phyloP scores from a whole-genome alignment of 2,329 filamentous ascomycete genomes.

The Elsinoe necatrix region DNA sequence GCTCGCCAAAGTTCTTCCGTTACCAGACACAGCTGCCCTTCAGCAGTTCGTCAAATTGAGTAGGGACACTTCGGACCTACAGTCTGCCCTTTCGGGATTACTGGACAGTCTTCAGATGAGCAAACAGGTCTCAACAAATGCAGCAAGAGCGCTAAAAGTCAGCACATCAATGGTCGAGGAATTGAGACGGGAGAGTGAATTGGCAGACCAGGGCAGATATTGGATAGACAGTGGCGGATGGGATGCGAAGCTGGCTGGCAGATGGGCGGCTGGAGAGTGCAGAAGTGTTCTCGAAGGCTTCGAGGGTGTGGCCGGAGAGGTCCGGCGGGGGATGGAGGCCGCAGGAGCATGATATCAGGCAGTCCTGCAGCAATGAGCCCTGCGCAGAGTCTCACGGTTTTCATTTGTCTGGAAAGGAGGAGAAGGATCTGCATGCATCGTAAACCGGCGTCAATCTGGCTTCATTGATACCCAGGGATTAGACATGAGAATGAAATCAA shows the following conservation, averaged over 20 bases:
- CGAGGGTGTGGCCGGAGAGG: constrained; percentile 54
- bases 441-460: background rate
- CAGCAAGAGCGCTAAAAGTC: constrained; percentile 67
- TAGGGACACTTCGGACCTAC: constrained; percentile 57
- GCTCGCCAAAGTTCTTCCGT: constrained; percentile 59
- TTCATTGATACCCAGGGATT: constrained; percentile 12
- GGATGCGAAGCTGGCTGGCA: constrained; percentile 63
- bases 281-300: constrained; percentile 85
- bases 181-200: constrained; percentile 72
- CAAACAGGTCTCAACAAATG: constrained; percentile 75
- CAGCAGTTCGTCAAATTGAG: constrained; percentile 61
- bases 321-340: constrained; percentile 1
- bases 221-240: constrained; percentile 82
- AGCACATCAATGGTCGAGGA: constrained; percentile 81
- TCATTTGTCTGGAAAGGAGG: background rate
- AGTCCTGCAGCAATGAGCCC: no score
- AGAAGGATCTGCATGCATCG: constrained; percentile 3
- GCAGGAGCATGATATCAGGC: background rate
- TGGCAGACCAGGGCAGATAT: constrained; percentile 69
- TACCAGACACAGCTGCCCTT: constrained; percentile 55
- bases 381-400: background rate
- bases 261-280: constrained; percentile 78
- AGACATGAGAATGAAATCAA: constrained; percentile 8
- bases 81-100: constrained; percentile 74
- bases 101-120: constrained; percentile 93